phyloP scores from a whole-genome alignment of 2,329 filamentous ascomycete species.

The Pseudogymnoascus sp. region DNA sequence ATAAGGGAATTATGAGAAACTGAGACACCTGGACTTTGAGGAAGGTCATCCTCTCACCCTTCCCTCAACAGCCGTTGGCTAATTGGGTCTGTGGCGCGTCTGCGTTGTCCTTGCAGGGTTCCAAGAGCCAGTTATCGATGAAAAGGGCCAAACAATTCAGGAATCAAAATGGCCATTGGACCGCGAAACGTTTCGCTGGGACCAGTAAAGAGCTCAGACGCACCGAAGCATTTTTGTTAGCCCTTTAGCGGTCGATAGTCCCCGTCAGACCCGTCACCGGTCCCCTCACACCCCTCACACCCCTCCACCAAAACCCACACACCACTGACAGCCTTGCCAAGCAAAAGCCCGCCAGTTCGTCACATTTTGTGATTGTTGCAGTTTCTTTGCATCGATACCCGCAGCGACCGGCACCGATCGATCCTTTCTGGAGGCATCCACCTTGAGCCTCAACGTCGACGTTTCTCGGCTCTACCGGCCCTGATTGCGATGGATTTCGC shows the following conservation, averaged over 20 bases:
- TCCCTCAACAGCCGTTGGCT: constrained; percentile 1
- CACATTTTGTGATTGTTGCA: constrained; percentile 7
- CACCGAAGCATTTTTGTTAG: background rate
- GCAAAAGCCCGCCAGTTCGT: background rate
- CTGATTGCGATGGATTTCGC: background rate
- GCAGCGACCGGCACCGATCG: background rate
- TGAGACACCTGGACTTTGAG: background rate
- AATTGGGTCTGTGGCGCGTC: constrained; percentile 2
- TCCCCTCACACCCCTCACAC: background rate
- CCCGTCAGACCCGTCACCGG: background rate
- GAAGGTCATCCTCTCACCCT: constrained; percentile 6
- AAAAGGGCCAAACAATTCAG: background rate
- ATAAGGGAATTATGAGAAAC: constrained; percentile 4
- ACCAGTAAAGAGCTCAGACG: background rate
- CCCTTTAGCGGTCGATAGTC: background rate
- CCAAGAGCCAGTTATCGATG: constrained; percentile 5
- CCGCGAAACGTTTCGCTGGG: constrained; percentile 1
- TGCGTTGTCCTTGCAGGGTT: constrained; percentile 12
- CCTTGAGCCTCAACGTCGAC: background rate
- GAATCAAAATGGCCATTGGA: background rate
- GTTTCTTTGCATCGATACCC: background rate
- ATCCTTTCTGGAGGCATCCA: background rate
- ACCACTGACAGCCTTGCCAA: constrained; percentile 5
- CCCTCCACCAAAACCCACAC: background rate
- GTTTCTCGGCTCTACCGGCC: background rate